Evolutionary conservation across 208 protist genomes (phyloP), one percentile per base, ranked within the genome.

Genomic region (Paratrypanosoma confusum): DNA sequence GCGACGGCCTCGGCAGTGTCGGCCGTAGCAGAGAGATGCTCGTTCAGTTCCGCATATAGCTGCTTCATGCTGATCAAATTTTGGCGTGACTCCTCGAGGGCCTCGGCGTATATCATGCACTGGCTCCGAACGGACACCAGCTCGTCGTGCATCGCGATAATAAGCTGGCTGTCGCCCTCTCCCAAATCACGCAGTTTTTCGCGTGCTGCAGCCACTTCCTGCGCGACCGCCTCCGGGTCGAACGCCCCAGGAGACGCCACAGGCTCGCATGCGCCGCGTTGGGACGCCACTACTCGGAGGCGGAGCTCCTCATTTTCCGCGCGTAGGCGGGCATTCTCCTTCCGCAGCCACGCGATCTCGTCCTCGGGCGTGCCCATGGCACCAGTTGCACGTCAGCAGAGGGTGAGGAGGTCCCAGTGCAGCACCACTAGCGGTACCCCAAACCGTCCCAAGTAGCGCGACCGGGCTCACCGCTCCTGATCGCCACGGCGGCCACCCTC

Each of bases 41-140:
- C n/a, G 20, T 54, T 54, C 1, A 88, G 65, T 48, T 88, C 72
- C 21, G 50, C 50, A 45, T 81, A 83, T 4, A 88, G 50, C 14
- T 68, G 48, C 57, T 79, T 77, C 71, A 88, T 73, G 34, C 83
- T 67, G n/a, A 76, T 63, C 27, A 83, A 81, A 40, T 83, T 72
- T 17, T 46, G 60, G 0, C 73, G 50, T 11, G 65, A 59, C 48
- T 89, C 74, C 60, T 83, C 80, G 16, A 83, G 45, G 11, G 80
- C 71, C 7, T 76, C 66, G 7, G 71, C 73, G 46, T 89, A 89
- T 1, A 75, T 22, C 25, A 66, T 56, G 33, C 74, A 89, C 42
- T 71, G 70, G 29, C 60, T 59, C 0, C 71, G 45, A 5, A 78
- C 51, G 22, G 50, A 65, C 3, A 57, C 50, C n/a, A 89, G 68